These are phyloP conservation scores for Cladosporium sp. DNA, from an alignment of 2,329 filamentous ascomycete species.

Conservation along the genomic window DNA sequence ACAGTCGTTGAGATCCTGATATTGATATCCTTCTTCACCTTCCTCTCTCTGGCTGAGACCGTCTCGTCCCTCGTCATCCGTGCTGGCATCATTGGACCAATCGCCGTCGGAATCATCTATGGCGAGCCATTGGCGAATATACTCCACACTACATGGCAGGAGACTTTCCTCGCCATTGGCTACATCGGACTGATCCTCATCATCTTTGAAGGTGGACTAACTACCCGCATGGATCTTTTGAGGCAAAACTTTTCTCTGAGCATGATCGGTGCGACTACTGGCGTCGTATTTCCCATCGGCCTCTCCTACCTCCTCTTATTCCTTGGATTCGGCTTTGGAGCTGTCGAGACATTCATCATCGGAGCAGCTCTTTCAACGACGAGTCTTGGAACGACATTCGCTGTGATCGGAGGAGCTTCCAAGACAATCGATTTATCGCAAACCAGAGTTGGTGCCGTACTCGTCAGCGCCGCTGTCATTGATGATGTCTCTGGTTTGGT, in stretches of 20 bases:
- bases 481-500: conserved; percentile 46
- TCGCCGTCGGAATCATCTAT: conserved; percentile 46
- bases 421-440: conserved; percentile 39
- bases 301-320: conserved; percentile 43
- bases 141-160: conserved; percentile 40
- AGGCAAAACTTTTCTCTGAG: conserved; percentile 44
- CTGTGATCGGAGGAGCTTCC: conserved; percentile 31
- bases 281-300: conserved; percentile 44
- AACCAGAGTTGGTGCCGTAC: conserved; percentile 42
- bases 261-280: conserved; percentile 39
- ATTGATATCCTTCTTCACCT: conserved; percentile 44
- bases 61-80: conserved; percentile 36
- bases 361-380: conserved; percentile 28
- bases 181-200: conserved; percentile 49
- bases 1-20: conserved; percentile 32
- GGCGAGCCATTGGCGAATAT: conserved; percentile 44
- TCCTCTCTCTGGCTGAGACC: conserved; percentile 41
- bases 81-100: conserved; percentile 46
- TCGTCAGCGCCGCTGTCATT: conserved; percentile 45
- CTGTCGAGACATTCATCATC: conserved; percentile 28
- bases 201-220: conserved; percentile 50
- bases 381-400: conserved; percentile 33
- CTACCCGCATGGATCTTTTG: conserved; percentile 44
- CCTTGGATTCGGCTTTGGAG: conserved; percentile 40
- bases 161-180: conserved; percentile 44